phyloP scores from a whole-genome alignment of 1,284 basidiomycete species.

The Papiliotrema nemorosa region DNA sequence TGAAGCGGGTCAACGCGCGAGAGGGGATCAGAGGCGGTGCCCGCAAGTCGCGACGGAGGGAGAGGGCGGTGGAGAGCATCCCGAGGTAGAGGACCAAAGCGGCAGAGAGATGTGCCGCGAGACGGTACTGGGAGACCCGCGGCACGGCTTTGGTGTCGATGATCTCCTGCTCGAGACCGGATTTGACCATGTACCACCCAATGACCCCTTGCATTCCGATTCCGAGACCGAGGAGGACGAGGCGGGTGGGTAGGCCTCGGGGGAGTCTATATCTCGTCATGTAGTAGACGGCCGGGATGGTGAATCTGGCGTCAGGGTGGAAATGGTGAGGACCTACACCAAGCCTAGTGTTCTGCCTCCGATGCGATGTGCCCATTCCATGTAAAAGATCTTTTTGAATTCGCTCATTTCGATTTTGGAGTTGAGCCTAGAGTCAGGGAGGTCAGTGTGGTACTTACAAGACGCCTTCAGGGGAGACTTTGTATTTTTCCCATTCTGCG shows the following conservation, averaged over 20 bases:
- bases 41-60: slow-evolving; percentile 66
- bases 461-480: slow-evolving; percentile 89
- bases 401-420: slow-evolving; percentile 78
- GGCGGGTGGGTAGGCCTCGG: slow-evolving; percentile 59
- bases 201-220: slow-evolving; percentile 84
- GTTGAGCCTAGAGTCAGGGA: slow-evolving; percentile 59
- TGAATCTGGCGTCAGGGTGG: slow-evolving; percentile 56
- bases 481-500: slow-evolving; percentile 92
- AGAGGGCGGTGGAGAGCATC: slow-evolving; percentile 81
- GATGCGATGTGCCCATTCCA: slow-evolving; percentile 97
- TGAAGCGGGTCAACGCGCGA: slow-evolving; percentile 63
- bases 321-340: slow-evolving; percentile 27
- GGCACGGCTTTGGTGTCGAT: slow-evolving; percentile 78
- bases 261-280: slow-evolving; percentile 65
- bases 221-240: slow-evolving; percentile 69
- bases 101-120: slow-evolving; percentile 88
- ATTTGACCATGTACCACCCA: slow-evolving; percentile 99
- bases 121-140: slow-evolving; percentile 92
- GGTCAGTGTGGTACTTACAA: slow-evolving; percentile 59
- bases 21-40: slow-evolving; percentile 29
- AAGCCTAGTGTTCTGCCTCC: slow-evolving; percentile 86
- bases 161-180: slow-evolving; percentile 79
- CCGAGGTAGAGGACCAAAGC: slow-evolving; percentile 88
- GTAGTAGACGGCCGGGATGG: slow-evolving; percentile 78
- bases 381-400: slow-evolving; percentile 96